These are phyloP conservation scores for Kodamaea fukazawae DNA, from an alignment of 805 yeast genomes.

Conservation along the genomic window DNA sequence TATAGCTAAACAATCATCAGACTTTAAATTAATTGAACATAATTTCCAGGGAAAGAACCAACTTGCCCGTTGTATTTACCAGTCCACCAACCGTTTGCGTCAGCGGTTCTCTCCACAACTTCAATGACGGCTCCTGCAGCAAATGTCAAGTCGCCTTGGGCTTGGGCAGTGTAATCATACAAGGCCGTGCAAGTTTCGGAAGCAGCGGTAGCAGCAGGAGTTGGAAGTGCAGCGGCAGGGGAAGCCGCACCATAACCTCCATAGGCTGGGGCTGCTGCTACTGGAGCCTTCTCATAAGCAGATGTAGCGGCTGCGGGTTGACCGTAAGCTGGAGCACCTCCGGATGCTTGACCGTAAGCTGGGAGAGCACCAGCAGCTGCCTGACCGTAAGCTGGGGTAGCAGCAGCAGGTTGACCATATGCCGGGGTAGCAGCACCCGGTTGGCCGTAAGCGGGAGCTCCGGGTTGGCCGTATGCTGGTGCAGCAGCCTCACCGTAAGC, in stretches of 20 bases:
- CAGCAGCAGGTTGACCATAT: conserved; percentile 6
- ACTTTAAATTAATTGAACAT: conserved; percentile 64
- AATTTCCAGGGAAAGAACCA: conserved; percentile 96
- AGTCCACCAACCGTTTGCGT: conserved; percentile 97
- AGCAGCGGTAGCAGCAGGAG: conserved; percentile 35
- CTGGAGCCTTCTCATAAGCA: background rate
- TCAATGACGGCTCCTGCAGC: conserved; percentile 86
- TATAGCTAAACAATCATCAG: no score
- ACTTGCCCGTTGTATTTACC: conserved; percentile 79
- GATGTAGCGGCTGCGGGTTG: background rate
- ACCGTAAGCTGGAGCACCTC: conserved; percentile 16
- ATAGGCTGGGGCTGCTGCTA: conserved; percentile 9
- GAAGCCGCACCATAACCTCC: conserved; percentile 24
- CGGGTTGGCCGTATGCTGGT: conserved; percentile 11
- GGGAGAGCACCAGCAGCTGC: conserved; percentile 14
- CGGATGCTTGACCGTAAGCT: conserved; percentile 13
- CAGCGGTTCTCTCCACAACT: conserved; percentile 76
- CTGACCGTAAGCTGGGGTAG: conserved; percentile 6
- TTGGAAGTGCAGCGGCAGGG: conserved; percentile 18
- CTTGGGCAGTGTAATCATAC: conserved; percentile 90
- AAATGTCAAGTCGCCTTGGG: conserved; percentile 86
- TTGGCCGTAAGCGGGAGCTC: conserved; percentile 13
- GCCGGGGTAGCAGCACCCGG: conserved; percentile 15
- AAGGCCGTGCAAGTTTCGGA: conserved; percentile 77
- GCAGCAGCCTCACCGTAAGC: conserved; percentile 23